phyloP scores from a whole-genome alignment of 1,139 yeast species.

The Lodderomyces jiufengensis region DNA sequence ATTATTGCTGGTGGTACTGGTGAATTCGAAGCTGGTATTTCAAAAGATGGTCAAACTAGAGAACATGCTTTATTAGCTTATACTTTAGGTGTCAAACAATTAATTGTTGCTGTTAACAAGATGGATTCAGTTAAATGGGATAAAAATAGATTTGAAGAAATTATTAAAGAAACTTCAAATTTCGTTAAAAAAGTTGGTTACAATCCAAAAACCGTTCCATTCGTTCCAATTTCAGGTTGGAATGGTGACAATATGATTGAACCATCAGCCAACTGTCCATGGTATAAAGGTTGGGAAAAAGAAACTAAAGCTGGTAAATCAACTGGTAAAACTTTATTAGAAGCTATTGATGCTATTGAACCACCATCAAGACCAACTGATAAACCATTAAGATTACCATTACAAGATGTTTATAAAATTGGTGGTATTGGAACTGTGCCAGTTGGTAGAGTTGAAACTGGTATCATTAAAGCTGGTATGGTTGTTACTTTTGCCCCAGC shows the following conservation, averaged over 20 bases:
- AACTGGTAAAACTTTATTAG: slow-evolving; percentile 84
- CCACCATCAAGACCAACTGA: slow-evolving; percentile 84
- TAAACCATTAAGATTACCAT: slow-evolving; percentile 89
- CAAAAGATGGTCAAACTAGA: slow-evolving; percentile 91
- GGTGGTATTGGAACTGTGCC: slow-evolving; percentile 95
- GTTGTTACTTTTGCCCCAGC: slow-evolving; percentile 88
- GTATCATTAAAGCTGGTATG: slow-evolving; percentile 90
- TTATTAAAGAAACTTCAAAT: slow-evolving; percentile 78
- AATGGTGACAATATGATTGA: slow-evolving; percentile 94
- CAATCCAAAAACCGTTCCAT: slow-evolving; percentile 90
- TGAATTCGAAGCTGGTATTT: slow-evolving; percentile 95
- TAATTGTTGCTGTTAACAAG: slow-evolving; percentile 90
- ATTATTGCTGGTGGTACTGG: slow-evolving; percentile 90
- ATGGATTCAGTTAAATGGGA: slow-evolving; percentile 90
- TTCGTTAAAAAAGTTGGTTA: slow-evolving; percentile 91
- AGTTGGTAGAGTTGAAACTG: slow-evolving; percentile 93
- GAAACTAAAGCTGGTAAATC: slow-evolving; percentile 77
- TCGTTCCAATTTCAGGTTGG: slow-evolving; percentile 93
- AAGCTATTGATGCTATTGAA: slow-evolving; percentile 84
- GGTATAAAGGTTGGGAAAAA: slow-evolving; percentile 91
- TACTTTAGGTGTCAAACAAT: slow-evolving; percentile 88
- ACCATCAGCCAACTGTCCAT: slow-evolving; percentile 75
- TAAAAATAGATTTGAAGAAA: slow-evolving; percentile 77
- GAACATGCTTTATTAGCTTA: slow-evolving; percentile 88
- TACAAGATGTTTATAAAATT: slow-evolving; percentile 90